phyloP scores from a whole-genome alignment of 768 basidiomycete species.

The Mycena vitilis region DNA sequence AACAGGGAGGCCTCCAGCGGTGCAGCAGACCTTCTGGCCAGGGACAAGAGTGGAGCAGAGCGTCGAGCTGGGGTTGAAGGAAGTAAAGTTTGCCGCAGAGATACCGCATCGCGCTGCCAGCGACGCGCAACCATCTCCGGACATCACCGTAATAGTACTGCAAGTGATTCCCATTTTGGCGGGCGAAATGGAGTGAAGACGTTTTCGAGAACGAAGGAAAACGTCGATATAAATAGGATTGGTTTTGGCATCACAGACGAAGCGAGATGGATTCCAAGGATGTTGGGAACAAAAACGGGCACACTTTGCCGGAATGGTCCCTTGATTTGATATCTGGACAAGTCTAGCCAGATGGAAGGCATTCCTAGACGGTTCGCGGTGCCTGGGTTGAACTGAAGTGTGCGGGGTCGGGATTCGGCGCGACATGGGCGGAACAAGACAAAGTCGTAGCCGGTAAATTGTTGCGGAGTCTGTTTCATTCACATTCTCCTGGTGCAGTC shows the following conservation, averaged over 20 bases:
- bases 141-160: conserved; percentile 12
- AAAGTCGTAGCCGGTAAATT: no score
- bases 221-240: conserved; percentile 2
- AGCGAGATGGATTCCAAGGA: conserved; percentile 1
- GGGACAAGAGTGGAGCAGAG: conserved; percentile 13
- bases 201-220: not conserved
- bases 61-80: conserved; percentile 21
- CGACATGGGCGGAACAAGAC: no score
- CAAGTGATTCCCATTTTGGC: not conserved
- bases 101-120: conserved; percentile 18
- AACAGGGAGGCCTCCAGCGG: not conserved
- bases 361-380: no score
- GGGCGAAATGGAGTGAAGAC: not conserved
- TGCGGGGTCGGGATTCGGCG: no score
- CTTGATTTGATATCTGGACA: no score
- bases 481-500: no score
- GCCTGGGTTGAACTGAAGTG: no score
- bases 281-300: not conserved
- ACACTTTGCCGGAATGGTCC: no score
- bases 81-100: conserved; percentile 16
- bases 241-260: conserved; percentile 2
- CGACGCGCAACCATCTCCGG: conserved; percentile 9
- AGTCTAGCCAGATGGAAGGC: no score
- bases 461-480: no score
- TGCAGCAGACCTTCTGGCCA: conserved; percentile 18